These are phyloP conservation scores for Myriosclerotinia curreyana DNA, from an alignment of 2,329 filamentous ascomycete species.

Conservation along the genomic window DNA sequence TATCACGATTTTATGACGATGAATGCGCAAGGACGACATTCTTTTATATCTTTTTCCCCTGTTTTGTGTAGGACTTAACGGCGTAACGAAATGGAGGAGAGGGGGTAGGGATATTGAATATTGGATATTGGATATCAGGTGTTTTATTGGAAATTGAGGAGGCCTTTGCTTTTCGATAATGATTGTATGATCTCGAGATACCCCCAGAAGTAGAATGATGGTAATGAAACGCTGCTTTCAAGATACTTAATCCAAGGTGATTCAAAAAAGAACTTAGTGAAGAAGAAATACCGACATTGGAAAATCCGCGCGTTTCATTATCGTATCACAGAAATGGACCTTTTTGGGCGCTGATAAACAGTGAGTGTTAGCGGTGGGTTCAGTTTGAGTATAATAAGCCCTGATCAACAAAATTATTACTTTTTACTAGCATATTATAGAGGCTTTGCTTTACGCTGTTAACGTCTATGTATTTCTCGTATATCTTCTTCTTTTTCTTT, in stretches of 20 bases:
- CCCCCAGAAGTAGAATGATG: not conserved
- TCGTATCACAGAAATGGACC: not conserved
- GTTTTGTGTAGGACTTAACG: not conserved
- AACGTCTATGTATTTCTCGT: no score
- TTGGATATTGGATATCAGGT: not conserved
- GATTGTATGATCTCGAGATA: conserved; percentile 10
- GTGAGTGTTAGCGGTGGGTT: no score
- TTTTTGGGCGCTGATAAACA: not conserved
- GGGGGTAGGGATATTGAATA: not conserved
- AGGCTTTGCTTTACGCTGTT: no score
- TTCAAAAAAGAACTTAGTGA: not conserved
- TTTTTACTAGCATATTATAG: no score
- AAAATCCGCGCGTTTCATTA: not conserved
- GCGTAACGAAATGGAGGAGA: not conserved
- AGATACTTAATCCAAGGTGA: not conserved
- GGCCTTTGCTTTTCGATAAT: not conserved
- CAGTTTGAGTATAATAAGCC: no score
- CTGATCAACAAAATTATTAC: no score
- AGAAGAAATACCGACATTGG: not conserved
- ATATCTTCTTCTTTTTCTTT: no score
- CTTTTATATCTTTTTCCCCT: not conserved
- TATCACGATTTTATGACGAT: not conserved
- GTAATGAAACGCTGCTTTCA: not conserved
- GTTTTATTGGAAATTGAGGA: not conserved
- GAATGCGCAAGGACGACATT: not conserved